A percentile compares a stretch with the other conserved stretches of the same genome.
These are phyloP conservation scores for Mycena latifolia DNA, from an alignment of 768 basidiomycete species.

Conservation along the genomic window DNA sequence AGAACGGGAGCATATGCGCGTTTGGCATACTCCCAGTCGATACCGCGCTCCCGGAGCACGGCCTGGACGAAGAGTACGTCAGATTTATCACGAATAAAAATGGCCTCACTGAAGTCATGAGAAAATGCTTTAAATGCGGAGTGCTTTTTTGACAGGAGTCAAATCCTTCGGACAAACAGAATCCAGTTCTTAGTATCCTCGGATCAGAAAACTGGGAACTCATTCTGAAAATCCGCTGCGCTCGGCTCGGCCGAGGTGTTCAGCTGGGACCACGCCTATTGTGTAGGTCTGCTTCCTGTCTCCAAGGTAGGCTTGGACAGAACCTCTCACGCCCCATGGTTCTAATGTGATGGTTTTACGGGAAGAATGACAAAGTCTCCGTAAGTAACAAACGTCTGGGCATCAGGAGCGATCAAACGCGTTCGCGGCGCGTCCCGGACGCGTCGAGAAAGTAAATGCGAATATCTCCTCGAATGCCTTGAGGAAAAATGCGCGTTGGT, in stretches of 20 bases:
- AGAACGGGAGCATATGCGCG: background rate
- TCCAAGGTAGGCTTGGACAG: too few species aligned
- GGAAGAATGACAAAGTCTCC: too few species aligned
- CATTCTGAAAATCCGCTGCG: too few species aligned
- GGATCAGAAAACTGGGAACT: too few species aligned
- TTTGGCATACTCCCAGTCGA: conserved; percentile 1
- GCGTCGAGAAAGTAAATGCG: background rate
- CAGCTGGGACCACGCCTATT: too few species aligned
- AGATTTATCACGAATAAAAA: background rate
- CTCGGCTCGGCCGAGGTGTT: too few species aligned
- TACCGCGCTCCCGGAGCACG: background rate
- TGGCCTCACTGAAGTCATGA: conserved; percentile 5
- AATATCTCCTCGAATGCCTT: background rate
- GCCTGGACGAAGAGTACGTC: background rate
- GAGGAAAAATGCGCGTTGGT: background rate
- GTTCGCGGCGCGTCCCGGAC: background rate
- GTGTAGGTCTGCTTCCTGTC: too few species aligned
- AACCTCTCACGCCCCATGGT: too few species aligned
- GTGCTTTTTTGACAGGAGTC: conserved; percentile 5
- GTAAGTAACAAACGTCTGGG: too few species aligned
- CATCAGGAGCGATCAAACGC: background rate
- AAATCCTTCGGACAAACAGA: too few species aligned
- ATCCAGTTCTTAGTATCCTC: too few species aligned
- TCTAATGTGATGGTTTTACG: too few species aligned
- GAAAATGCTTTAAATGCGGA: conserved; percentile 3